A percentile compares a stretch with the other conserved stretches of the same genome.
Conservation (phyloP, 164 flowering plant genomes). For the Nymphaea colorata region DNA sequence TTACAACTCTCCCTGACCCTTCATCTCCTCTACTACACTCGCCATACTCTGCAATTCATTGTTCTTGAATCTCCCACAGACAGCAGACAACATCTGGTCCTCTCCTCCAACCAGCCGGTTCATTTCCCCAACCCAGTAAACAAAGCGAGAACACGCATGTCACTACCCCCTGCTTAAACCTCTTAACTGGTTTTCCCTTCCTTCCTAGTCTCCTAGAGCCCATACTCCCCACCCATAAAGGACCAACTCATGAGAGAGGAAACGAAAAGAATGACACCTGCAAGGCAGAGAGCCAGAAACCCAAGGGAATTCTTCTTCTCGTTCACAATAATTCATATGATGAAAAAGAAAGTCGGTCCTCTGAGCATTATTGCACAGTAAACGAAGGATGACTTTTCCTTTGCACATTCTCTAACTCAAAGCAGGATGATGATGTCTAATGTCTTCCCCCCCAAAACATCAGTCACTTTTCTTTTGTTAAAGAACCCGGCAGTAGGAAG, state of each 20-base stretch:
- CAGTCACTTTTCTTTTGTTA: neutral
- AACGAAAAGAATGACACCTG: neutral
- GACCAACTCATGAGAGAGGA: neutral
- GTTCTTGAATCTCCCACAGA: conserved; percentile 41
- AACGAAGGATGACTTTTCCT: conserved; percentile 20
- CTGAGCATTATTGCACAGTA: conserved; percentile 27
- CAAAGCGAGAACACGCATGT: conserved; percentile 7
- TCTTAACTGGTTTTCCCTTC: conserved; percentile 5
- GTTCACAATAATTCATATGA: conserved; percentile 23
- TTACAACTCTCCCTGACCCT: conserved; percentile 66
- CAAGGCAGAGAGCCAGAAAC: neutral
- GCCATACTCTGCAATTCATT: conserved; percentile 25
- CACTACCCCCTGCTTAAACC: conserved; percentile 10
- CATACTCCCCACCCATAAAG: conserved; percentile 27
- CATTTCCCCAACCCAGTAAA: conserved; percentile 1
- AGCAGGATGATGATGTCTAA: conserved; percentile 15
- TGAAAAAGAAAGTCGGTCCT: conserved; percentile 36
- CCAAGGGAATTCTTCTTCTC: neutral
- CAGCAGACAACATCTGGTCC: conserved; percentile 11
- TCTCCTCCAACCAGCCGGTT: conserved; percentile 4
- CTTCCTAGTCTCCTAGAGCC: conserved; percentile 16
- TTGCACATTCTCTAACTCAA: conserved; percentile 70
- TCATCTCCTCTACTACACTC: conserved; percentile 67
- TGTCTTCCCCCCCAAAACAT: conserved; percentile 4
- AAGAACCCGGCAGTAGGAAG: conserved; percentile 12